Base-by-base conservation (phyloP, 78 protist genomes). In the Dictyostelium firmibasis region DNA sequence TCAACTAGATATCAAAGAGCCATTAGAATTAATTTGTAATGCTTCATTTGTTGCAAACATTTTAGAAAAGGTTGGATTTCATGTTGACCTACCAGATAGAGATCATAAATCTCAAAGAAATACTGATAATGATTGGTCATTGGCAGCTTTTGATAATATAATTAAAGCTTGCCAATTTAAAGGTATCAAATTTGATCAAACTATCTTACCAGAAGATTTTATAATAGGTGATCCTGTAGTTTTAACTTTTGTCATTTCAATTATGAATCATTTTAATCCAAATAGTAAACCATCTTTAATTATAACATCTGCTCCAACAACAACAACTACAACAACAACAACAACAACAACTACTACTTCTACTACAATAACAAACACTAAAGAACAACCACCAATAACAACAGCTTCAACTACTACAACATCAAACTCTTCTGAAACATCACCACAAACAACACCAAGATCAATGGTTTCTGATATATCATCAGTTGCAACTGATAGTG, bases 211-310 rank as follows among this genome's bases (percentile, higher is more conserved):
- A 10, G 57, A 83, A 0, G 87, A 62, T 83, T 62, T 83, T 33
- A n/a, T 83, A 8, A 27, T 35, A 23, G 20, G 27, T 57, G 41
- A 53, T 33, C 74, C 77, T n/a, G 29, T 83, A 20, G 69, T 83
- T 36, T 83, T 62, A 31, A 62, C 25, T 31, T 83, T 60, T 60
- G 16, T 20, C 1, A 53, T 83, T 83, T 53, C 74, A 62, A 29
- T 83, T 33, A 81, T 81, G 70, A 53, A 81, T 77, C 83, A 77
- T 77, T 77, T 77, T 77, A 25, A 38, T 77, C 47, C 53, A 81
- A 20, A 14, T 8, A 78, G n/a, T 43, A 20, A 78, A 44, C 27
- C 38, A 44, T 27, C 84, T 78, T 43, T 31, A 44, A 78, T 20
- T 78, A 38, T 31, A 38, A 20, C 84, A 23, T 36, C 47, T 18